Conservation (phyloP, 768 basidiomycete genomes). For the Royoungia palumana region DNA sequence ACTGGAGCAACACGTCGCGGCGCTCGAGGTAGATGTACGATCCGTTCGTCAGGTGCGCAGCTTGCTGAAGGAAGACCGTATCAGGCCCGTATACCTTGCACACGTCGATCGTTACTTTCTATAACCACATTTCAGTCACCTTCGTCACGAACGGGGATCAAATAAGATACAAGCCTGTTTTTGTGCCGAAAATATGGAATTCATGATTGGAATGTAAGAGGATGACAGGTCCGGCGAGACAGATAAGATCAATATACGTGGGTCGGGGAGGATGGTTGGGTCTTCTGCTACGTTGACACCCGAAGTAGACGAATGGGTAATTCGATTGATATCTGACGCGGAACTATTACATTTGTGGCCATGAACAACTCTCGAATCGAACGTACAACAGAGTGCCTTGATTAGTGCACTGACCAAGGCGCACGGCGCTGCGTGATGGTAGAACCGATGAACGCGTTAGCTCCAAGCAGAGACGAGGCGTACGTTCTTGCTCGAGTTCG, state of each 20-base stretch:
- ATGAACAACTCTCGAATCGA: background rate
- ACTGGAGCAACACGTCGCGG: constrained; percentile 86
- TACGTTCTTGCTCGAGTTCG: constrained; percentile 46
- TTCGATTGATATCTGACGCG: constrained; percentile 63
- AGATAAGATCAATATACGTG: constrained; percentile 74
- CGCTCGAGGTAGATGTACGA: constrained; percentile 84
- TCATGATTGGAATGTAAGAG: constrained; percentile 98
- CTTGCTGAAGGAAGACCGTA: constrained; percentile 95
- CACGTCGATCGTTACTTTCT: constrained; percentile 98
- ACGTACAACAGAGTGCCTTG: constrained; percentile 87
- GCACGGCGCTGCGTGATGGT: constrained; percentile 62
- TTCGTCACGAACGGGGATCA: background rate
- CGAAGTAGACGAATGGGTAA: constrained; percentile 37
- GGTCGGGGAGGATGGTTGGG: constrained; percentile 38
- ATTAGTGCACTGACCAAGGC: constrained; percentile 86
- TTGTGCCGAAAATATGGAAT: constrained; percentile 97
- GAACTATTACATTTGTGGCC: constrained; percentile 22
- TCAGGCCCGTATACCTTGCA: constrained; percentile 88
- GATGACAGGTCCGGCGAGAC: constrained; percentile 87
- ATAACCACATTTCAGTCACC: constrained; percentile 24
- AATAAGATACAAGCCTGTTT: constrained; percentile 69
- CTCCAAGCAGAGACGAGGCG: constrained; percentile 1
- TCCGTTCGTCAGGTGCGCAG: constrained; percentile 91
- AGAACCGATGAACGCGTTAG: constrained; percentile 7
- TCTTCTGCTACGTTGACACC: constrained; percentile 30